Percentiles rank a stretch among this genome's conserved stretches.
Evolutionary conservation across 129 eudicot species (phyloP).

Genomic region (Flaveria bidentis): DNA sequence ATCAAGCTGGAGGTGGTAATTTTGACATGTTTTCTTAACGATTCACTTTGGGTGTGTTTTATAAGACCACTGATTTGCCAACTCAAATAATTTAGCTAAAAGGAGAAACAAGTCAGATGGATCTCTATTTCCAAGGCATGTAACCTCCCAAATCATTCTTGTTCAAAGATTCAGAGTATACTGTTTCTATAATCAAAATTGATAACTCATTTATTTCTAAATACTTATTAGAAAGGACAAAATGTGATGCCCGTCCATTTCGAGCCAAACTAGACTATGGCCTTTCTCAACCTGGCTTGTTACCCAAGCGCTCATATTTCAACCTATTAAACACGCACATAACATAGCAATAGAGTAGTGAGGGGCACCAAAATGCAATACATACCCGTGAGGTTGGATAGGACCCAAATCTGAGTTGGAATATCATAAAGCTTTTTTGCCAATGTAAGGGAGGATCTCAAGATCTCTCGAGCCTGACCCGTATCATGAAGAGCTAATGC

Average conservation of each 20-base stretch:
- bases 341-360: neutral
- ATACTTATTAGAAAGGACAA: neutral
- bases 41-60: neutral
- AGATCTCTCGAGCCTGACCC: constrained; percentile 85
- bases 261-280: neutral
- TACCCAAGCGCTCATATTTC: neutral
- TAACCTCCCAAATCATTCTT: neutral
- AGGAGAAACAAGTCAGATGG: neutral
- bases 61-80: neutral
- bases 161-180: neutral
- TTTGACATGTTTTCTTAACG: neutral
- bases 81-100: neutral
- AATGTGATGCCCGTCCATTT: too few relatives aligned
- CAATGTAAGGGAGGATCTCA: constrained; percentile 85
- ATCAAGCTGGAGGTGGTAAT: neutral
- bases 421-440: constrained; percentile 91
- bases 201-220: neutral
- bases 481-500: constrained; percentile 95
- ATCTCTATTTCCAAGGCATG: neutral
- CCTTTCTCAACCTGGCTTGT: neutral
- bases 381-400: constrained; percentile 72
- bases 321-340: neutral
- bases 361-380: constrained; percentile 11
- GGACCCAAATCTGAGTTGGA: constrained; percentile 97
- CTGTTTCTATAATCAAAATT: neutral